Base-by-base conservation (phyloP, 305 asterid species). In the Rubia occidens region DNA sequence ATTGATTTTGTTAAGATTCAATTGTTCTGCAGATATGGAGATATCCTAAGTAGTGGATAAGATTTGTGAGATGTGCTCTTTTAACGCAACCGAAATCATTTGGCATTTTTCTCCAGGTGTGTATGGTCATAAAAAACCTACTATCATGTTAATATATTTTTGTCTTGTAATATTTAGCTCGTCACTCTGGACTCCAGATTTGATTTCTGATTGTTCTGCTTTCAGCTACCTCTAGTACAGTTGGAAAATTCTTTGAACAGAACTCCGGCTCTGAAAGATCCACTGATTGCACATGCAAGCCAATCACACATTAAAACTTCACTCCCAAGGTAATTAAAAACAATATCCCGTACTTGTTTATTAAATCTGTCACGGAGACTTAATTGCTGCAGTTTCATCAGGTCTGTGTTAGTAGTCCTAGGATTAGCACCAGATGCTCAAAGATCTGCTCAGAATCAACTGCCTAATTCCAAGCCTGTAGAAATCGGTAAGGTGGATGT, bases 31-130 rank as follows among this genome's bases (percentile, higher is more conserved):
- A 94, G 97, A 91, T 94, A 79, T 94, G 99, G 99, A 94, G 85
- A 76, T 80, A 84, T 77, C 99, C 97, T 24, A 91, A 92, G 88
- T 86, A 81, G 70, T 94, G 99, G 99, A 97, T 94, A 63, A 97
- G 99, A 76, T 94, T 94, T 79, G 76, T 89, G 76, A 91, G 91
- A 79, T 94, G 99, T 77, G 96, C 97, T 74, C 89, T 79, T 75
- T 75, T 88, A 84, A 94, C 99, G 11, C 84, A 85, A 83, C 97
- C 99, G 61, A 89, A 91, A 68, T 94, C 99, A 61, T 89, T 89
- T 18, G 74, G 95, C 54, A 95, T 91, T 72, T 83, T 94, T 79
- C 99, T 94, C 77, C 95, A 94, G 99, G 99, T 90, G 75, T 70
- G 72, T 32, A 43, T n/a, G 70, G 40, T 63, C 58, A 32, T 32